Conservation (phyloP, 345 rosid species). For the Microcos paniculata region DNA sequence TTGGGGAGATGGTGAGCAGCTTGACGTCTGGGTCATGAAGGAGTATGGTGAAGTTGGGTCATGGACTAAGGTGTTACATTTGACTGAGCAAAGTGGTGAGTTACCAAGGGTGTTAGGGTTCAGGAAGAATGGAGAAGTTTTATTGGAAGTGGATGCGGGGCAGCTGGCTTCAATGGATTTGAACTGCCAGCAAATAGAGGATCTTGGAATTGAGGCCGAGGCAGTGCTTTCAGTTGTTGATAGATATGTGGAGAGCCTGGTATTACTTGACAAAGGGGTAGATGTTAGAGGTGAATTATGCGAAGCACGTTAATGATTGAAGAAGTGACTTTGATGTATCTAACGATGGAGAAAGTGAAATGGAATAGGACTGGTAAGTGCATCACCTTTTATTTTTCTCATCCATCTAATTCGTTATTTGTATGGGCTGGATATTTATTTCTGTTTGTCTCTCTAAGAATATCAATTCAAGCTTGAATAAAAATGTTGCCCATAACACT, state of each 20-base stretch:
- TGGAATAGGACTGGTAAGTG: neutral
- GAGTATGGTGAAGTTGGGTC: neutral
- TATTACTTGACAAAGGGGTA: neutral
- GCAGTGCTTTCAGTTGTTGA: neutral
- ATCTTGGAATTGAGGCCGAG: neutral
- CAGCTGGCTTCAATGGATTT: neutral
- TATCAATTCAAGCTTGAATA: neutral
- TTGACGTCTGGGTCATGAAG: neutral
- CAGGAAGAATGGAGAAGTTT: constrained; percentile 3
- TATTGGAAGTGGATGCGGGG: neutral
- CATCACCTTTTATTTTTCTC: neutral
- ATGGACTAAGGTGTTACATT: constrained; percentile 8
- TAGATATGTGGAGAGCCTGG: neutral
- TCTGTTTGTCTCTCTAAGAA: neutral
- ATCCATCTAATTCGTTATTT: neutral
- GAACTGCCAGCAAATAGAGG: neutral
- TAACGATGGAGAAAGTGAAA: neutral
- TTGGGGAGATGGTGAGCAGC: neutral
- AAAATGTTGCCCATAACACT: neutral
- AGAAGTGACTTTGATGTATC: neutral
- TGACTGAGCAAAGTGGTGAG: neutral
- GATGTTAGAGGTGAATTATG: neutral
- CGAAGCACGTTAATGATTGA: neutral
- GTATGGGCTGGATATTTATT: neutral
- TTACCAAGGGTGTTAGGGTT: neutral